Evolutionary conservation across 2,329 filamentous ascomycete species (phyloP), one percentile per base, ranked within the genome.

Genomic region (Orbilia ellipsospora): DNA sequence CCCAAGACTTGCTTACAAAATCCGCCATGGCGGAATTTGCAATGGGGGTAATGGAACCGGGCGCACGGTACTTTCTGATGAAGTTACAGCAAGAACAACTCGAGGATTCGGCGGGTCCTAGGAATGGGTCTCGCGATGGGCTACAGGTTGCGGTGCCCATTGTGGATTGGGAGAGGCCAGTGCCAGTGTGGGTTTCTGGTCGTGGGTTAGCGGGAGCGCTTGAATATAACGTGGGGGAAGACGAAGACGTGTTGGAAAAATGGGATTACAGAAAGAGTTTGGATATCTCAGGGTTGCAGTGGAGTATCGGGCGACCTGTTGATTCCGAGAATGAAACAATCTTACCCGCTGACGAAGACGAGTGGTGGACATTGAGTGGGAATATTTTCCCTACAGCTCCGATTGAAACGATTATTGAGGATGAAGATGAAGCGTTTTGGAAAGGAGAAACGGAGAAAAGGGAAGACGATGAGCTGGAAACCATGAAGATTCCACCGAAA

Each of bases 241-340:
- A 65, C 13, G 28, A 51, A 28, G 54, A 65, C 13, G n/a, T 75
- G 36, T 61, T 65, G 54, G 26, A 31, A 18, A 51, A 42, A 8
- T 77, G 73, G 73, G 62, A 72, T 20, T 77, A 77, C 45, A 54
- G 73, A 42, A 70, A 70, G 36, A 77, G 73, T 18, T 50, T 77
- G 3, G 73, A 77, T 50, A 77, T 77, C n/a, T 67, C 65, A 5
- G 73, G 67, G 10, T 18, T 77, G n/a, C 31, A 50, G 8, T 77
- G 73, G 73, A 60, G n/a, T 28, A 66, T 77, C n/a, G 54, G 61
- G 7, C 23, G 16, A 42, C 12, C 6, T 10, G 18, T 16, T n/a
- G 42, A 40, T 13, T 15, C 15, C 1, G 8, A 23, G 3, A 12
- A 64, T 0, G 65, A 66, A n/a, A 59, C 65, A 15, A 72, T 66